These are phyloP conservation scores for Ceratocystis alfenasii DNA, from an alignment of 2,329 filamentous ascomycete species.

Conservation along the genomic window DNA sequence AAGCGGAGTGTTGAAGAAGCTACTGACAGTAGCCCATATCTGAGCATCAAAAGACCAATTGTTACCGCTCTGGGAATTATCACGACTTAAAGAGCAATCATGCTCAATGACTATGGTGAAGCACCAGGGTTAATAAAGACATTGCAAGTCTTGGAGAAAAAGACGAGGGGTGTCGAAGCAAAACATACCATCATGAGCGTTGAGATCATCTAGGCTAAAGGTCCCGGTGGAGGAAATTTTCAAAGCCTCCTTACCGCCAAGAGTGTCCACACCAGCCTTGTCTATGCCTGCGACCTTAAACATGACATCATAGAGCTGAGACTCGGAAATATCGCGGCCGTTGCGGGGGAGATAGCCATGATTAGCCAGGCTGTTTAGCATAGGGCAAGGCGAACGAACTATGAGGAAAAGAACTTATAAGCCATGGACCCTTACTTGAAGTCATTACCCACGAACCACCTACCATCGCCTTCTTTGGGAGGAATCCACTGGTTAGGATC, in stretches of 20 bases:
- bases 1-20: conserved; percentile 23
- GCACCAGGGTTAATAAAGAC: neutral
- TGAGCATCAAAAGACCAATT: conserved; percentile 28
- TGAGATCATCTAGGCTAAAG: conserved; percentile 28
- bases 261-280: conserved; percentile 22
- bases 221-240: conserved; percentile 27
- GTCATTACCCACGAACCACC: neutral
- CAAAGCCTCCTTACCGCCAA: conserved; percentile 22
- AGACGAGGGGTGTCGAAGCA: neutral
- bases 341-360: conserved; percentile 25
- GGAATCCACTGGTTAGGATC: conserved; percentile 19
- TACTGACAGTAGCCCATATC: conserved; percentile 25
- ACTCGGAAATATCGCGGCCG: conserved; percentile 23
- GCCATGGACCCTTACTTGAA: neutral
- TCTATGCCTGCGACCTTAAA: conserved; percentile 22
- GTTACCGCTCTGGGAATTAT: conserved; percentile 28
- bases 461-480: conserved; percentile 16
- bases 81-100: conserved; percentile 29
- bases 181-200: conserved; percentile 24
- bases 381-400: conserved; percentile 25
- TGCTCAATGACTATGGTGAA: conserved; percentile 28
- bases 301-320: neutral
- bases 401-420: neutral
- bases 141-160: neutral
- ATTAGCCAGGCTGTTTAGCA: conserved; percentile 26